Evolutionary conservation across 257 asterid species (phyloP), one percentile per base, ranked within the genome.

Genomic region (Jaltomata sinuosa): DNA sequence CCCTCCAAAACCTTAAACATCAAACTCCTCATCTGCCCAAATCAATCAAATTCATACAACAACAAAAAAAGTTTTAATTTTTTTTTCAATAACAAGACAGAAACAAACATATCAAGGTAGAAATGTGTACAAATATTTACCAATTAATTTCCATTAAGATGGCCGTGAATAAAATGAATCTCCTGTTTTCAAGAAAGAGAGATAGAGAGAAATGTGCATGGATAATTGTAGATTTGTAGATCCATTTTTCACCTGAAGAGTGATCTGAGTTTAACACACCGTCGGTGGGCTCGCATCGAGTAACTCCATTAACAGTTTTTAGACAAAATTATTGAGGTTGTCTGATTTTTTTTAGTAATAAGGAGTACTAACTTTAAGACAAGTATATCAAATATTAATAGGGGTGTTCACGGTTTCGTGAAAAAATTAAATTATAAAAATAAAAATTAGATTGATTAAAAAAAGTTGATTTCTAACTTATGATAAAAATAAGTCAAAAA

Each of bases 1-100:
- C 85, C 84, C 85, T 85, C 83, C 89, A 86, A 88, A 67, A 38
- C 52, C 84, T 83, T 88, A 85, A 64, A 67, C 21, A 65, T 19
- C 55, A 80, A 88, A 87, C 89, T 84, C 79, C 87, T 89, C 96
- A 91, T 91, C 96, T 93, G 88, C 80, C n/a, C 47, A 16, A 67
- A 67, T 16, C 47, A 32, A 12, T n/a, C n/a, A 29, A 64, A 29
- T 29, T 27, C 38, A 81, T 27, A 59, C 38, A 27, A 81, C 21
- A 62, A 53, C 2, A 53, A 31, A 16, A 62, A 1, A 12, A 16
- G 18, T 6, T 55, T 18, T 0, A 21, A 15, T n/a, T 12, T 1
- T 59, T 59, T 7, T 22, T 50, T 14, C 49, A 68, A 68, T 19
- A 68, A 19, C 50, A 34, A 68, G 15, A 68, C 77, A 68, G 16